Conservation (phyloP, 2,329 filamentous ascomycete species). For the Diaporthe velutina region DNA sequence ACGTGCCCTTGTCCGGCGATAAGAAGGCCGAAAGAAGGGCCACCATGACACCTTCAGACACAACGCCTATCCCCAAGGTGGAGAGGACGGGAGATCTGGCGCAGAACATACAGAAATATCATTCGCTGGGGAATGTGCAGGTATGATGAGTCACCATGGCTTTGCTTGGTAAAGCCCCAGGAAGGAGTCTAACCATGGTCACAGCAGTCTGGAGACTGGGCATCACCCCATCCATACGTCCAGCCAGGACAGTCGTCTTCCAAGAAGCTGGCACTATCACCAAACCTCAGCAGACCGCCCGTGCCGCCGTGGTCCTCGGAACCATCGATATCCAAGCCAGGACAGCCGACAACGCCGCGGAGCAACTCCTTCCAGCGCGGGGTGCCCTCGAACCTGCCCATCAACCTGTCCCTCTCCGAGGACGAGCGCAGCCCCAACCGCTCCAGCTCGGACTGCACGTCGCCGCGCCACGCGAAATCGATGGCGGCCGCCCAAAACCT, state of each 20-base stretch:
- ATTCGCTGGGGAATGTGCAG: conserved; percentile 51
- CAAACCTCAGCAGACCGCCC: conserved; percentile 63
- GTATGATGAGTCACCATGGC: conserved; percentile 42
- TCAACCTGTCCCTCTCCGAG: conserved; percentile 70
- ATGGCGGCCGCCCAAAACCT: conserved; percentile 50
- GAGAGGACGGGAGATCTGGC: conserved; percentile 42
- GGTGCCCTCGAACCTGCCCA: conserved; percentile 51
- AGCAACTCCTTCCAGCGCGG: conserved; percentile 43
- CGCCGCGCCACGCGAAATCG: conserved; percentile 59
- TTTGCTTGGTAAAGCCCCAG: too few relatives aligned
- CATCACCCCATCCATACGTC: conserved; percentile 53
- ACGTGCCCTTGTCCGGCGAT: conserved; percentile 78
- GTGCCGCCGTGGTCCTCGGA: conserved; percentile 65
- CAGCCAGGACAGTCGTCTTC: conserved; percentile 60
- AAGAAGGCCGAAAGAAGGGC: conserved; percentile 61
- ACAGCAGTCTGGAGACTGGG: conserved; percentile 60
- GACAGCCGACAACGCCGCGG: conserved; percentile 38
- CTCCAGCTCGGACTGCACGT: conserved; percentile 57
- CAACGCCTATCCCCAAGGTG: conserved; percentile 33
- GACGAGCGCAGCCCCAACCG: conserved; percentile 70
- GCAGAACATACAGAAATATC: conserved; percentile 49
- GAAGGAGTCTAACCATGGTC: conserved; percentile 30
- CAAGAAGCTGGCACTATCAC: conserved; percentile 67
- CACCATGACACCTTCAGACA: conserved; percentile 52
- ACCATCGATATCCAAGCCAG: conserved; percentile 44